Conservation (phyloP, 192 early-diverging fungal species). For the Kappamyces sp. region DNA sequence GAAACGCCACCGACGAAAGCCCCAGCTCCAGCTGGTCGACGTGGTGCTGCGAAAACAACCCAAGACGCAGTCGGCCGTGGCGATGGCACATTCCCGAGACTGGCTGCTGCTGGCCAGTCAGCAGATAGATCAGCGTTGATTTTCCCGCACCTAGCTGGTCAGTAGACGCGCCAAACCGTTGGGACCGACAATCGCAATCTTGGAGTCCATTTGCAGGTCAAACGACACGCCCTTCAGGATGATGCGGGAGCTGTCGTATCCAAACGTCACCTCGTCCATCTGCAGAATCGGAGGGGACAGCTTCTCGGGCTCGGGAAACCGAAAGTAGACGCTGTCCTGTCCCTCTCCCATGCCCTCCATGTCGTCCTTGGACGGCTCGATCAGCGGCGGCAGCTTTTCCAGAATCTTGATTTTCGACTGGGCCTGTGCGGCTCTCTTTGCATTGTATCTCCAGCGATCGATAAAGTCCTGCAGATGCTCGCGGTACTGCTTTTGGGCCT, state of each 20-base stretch:
- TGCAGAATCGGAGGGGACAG: conserved; percentile 95
- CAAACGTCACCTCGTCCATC: conserved; percentile 87
- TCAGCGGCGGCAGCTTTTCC: conserved; percentile 90
- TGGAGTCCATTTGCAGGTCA: conserved; percentile 94
- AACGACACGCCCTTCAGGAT: conserved; percentile 83
- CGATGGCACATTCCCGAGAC: conserved; percentile 73
- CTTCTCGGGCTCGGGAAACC: conserved; percentile 88
- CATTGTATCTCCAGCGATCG: conserved; percentile 98
- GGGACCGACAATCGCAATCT: conserved; percentile 97
- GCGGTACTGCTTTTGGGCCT: conserved; percentile 89
- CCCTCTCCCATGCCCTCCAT: conserved; percentile 56
- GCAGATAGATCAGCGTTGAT: conserved; percentile 89
- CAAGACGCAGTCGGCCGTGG: conserved; percentile 88
- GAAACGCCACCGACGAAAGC: conserved; percentile 76
- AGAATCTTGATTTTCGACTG: conserved; percentile 97
- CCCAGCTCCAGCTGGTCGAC: conserved; percentile 93
- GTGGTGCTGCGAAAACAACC: conserved; percentile 95
- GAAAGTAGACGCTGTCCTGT: conserved; percentile 70
- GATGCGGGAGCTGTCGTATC: conserved; percentile 70
- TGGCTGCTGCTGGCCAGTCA: conserved; percentile 81
- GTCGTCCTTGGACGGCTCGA: conserved; percentile 66
- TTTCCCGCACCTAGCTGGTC: conserved; percentile 49
- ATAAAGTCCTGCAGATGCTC: conserved; percentile 97
- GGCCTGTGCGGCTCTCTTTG: conserved; percentile 91
- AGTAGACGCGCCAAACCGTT: conserved; percentile 78